Evolutionary conservation across 83 land plant species (phyloP).

Genomic region (Isoetes engelmannii): DNA sequence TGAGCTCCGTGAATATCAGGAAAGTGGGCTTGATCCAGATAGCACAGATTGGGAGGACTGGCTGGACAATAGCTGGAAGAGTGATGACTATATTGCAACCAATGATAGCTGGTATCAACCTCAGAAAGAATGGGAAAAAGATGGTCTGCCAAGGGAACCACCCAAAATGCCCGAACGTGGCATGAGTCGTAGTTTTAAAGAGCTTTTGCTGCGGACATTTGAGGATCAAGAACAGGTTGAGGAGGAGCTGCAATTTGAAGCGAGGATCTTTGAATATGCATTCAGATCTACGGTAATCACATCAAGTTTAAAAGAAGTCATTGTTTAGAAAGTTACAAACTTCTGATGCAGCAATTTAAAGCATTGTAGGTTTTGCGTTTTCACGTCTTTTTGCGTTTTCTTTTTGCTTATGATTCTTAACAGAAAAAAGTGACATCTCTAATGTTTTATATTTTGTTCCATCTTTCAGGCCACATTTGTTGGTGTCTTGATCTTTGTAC

Average conservation of each 20-base stretch:
- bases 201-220: conserved; percentile 25
- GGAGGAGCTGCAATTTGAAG: conserved; percentile 33
- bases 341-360: not conserved
- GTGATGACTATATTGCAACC: not conserved
- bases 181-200: conserved; percentile 26
- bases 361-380: not conserved
- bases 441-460: not conserved
- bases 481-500: conserved; percentile 24
- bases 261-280: conserved; percentile 27
- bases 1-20: conserved; percentile 26
- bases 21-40: conserved; percentile 24
- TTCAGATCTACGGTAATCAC: conserved; percentile 27
- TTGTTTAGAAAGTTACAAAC: not conserved
- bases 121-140: conserved; percentile 28
- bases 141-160: conserved; percentile 27
- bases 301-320: not conserved
- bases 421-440: not conserved
- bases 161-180: conserved; percentile 31
- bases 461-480: conserved; percentile 38
- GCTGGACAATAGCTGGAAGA: conserved; percentile 39
- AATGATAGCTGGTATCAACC: conserved; percentile 26
- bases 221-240: conserved; percentile 31
- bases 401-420: not conserved
- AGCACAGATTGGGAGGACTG: conserved; percentile 38
- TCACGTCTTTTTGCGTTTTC: not conserved